Base-by-base conservation (phyloP, 2,329 filamentous ascomycete species). In the Fusarium buharicum region DNA sequence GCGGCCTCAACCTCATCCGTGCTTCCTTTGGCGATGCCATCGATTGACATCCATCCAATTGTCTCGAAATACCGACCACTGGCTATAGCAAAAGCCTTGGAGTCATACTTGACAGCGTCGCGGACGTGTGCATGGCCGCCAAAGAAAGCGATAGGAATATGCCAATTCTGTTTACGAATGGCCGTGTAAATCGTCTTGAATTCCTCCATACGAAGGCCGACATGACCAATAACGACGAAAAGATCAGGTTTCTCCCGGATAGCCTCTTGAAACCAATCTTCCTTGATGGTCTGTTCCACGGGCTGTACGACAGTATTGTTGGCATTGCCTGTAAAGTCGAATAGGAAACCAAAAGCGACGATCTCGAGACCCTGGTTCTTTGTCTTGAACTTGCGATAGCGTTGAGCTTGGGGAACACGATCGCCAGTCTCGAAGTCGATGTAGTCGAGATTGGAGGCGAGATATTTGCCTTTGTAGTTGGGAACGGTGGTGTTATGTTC, bases 1-100 rank as follows among this genome's bases (percentile, higher is more conserved):
- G 74, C 64, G 0, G 77, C 54, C 6, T 74, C 72, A 2, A 72
- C 52, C 0, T 72, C 73, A 20, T 46, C 55, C 4, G 36, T 18
- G 8, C 69, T 68, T 3, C 70, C 71, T 34, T 47, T 59, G 18
- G 78, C 79, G 50, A 85, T 68, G 28, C 92, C 92, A 53, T 89
- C 84, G 40, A 97, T 87, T 0, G 93, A 96, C 85, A 95, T 87
- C 84, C 95, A 98, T 2, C 94, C 94, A 45, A 98, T 89, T 0
- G 94, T 97, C 79, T 98, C 94, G 81, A 97, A 90, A 75, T 97
- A 98, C 1, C 94, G 86, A 4, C 94, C 94, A 67, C 91, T 95
- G 36, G 93, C 93, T 6, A 98, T 80, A 1, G 89, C 93, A 61
- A 90, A 88, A 0, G 93, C 87, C 50, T 87, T 88, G 34, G 84